phyloP scores from a whole-genome alignment of 78 protist species.

The Chrysochromulina parva region DNA sequence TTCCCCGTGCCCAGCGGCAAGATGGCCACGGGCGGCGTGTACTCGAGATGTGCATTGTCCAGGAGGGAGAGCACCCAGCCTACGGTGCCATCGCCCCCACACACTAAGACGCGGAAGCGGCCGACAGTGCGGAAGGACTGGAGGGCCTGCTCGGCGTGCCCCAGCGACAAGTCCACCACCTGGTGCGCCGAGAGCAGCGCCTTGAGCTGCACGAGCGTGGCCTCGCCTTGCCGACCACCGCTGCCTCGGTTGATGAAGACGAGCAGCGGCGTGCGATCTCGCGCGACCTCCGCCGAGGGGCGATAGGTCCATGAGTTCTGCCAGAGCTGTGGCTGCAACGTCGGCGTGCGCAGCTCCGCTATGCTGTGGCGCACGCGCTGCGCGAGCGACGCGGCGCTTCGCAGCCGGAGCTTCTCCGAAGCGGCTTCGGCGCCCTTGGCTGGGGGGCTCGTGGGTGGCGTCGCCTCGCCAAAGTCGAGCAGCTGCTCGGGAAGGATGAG shows the following conservation, averaged over 20 bases:
- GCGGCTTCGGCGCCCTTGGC: too few relatives aligned
- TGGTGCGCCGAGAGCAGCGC: neutral
- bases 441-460: too few relatives aligned
- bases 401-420: too few relatives aligned
- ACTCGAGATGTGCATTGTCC: neutral
- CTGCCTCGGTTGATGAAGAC: neutral
- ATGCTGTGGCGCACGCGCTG: too few relatives aligned
- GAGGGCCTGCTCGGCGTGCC: neutral
- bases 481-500: too few relatives aligned
- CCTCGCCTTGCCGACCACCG: slow-evolving; percentile 3
- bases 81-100: slow-evolving; percentile 21
- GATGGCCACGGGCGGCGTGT: neutral
- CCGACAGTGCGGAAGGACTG: neutral
- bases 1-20: slow-evolving; percentile 27
- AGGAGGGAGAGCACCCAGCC: neutral
- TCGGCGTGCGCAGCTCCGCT: too few relatives aligned
- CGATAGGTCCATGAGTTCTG: neutral
- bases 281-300: neutral
- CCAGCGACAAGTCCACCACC: neutral
- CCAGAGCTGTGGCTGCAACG: too few relatives aligned
- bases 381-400: too few relatives aligned
- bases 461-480: too few relatives aligned
- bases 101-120: neutral
- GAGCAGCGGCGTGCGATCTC: neutral
- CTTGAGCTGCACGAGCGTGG: neutral